A percentile compares a stretch with the other conserved stretches of the same genome.
Conservation (phyloP, 2,329 filamentous ascomycete species). For the Fusarium begoniae region DNA sequence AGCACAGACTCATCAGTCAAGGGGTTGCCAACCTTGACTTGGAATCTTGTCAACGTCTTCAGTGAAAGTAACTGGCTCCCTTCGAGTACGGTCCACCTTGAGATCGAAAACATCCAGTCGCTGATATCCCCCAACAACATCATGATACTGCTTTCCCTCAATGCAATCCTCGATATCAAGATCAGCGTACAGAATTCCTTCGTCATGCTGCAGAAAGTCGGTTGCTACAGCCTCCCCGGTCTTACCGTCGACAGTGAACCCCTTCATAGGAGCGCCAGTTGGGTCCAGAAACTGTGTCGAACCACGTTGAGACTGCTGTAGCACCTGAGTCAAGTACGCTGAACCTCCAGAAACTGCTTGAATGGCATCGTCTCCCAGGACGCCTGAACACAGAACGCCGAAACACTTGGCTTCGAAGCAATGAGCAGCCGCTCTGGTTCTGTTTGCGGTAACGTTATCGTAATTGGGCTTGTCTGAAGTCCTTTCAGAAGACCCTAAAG, state of each 20-base stretch:
- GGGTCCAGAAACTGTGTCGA: conserved; percentile 63
- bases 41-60: neutral
- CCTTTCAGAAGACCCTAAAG: accelerated
- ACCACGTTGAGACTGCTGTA: conserved; percentile 52
- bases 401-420: conserved; percentile 68
- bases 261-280: conserved; percentile 52
- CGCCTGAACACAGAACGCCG: conserved; percentile 58
- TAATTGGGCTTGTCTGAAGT: conserved; percentile 51
- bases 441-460: conserved; percentile 63
- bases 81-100: conserved; percentile 55
- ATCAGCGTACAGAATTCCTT: conserved; percentile 62
- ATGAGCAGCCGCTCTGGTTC: conserved; percentile 61
- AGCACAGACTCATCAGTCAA: neutral
- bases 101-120: conserved; percentile 63
- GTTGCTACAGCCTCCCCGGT: conserved; percentile 29
- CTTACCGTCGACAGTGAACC: conserved; percentile 48
- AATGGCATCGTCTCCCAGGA: conserved; percentile 53
- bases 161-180: conserved; percentile 59
- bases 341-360: conserved; percentile 45
- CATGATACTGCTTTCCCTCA: conserved; percentile 66
- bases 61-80: conserved; percentile 45
- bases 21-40: neutral
- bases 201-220: conserved; percentile 54
- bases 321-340: conserved; percentile 41
- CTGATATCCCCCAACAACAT: conserved; percentile 65